A percentile compares a stretch with the other conserved stretches of the same genome.
These are phyloP conservation scores for Endothia cerciana DNA, from an alignment of 2,329 filamentous ascomycete species.

Conservation along the genomic window DNA sequence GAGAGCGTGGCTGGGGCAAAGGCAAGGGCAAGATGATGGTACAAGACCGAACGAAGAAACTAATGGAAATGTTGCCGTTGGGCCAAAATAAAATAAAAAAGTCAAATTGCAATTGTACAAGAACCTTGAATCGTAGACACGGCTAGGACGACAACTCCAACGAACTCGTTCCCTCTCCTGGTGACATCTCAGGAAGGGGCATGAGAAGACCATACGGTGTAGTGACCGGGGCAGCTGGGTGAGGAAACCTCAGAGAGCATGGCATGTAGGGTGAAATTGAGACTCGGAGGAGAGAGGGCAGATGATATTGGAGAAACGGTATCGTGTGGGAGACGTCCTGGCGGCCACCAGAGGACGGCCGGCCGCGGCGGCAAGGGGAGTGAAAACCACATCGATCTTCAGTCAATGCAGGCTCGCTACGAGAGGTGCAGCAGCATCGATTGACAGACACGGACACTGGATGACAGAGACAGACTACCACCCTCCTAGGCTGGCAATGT, in stretches of 20 bases:
- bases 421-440: conserved; percentile 27
- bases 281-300: conserved; percentile 18
- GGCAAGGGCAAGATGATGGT: background rate
- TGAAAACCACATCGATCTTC: conserved; percentile 23
- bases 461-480: conserved; percentile 25
- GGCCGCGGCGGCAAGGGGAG: conserved; percentile 20
- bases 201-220: conserved; percentile 32
- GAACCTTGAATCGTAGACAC: conserved; percentile 31
- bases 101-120: conserved; percentile 36
- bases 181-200: conserved; percentile 33
- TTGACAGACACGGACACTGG: conserved; percentile 21
- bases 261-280: conserved; percentile 3
- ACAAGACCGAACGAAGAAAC: conserved; percentile 1
- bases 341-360: conserved; percentile 22
- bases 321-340: conserved; percentile 18
- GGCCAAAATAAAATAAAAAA: conserved; percentile 26
- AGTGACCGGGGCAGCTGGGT: conserved; percentile 27
- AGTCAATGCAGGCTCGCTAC: conserved; percentile 28
- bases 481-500: conserved; percentile 26
- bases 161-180: conserved; percentile 40
- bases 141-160: conserved; percentile 38
- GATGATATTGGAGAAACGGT: conserved; percentile 15
- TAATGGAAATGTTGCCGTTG: conserved; percentile 29
- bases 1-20: conserved; percentile 32
- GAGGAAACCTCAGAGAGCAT: conserved; percentile 6